Evolutionary conservation across 768 basidiomycete genomes (phyloP).

Genomic region (Boletales sp.): DNA sequence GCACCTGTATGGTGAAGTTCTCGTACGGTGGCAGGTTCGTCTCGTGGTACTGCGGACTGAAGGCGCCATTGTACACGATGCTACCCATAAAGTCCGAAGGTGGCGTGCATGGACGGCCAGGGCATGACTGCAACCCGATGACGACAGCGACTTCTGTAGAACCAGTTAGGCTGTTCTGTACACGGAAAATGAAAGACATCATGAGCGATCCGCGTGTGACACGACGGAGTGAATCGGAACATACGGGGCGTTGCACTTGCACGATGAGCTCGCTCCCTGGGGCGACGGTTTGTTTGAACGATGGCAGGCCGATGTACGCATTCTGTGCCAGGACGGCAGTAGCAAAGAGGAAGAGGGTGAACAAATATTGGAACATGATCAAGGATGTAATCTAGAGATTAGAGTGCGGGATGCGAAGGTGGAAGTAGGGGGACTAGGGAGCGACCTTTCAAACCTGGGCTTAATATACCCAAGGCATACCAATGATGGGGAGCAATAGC

Average conservation of each 20-base stretch:
- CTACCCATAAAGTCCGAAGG: constrained; percentile 34
- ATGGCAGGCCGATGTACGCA: constrained; percentile 39
- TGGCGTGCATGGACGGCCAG: constrained; percentile 20
- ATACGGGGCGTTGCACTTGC: constrained; percentile 46
- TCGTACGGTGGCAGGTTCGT: constrained; percentile 36
- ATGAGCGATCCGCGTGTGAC: neutral
- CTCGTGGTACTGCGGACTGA: constrained; percentile 34
- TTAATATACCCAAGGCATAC: too few relatives aligned
- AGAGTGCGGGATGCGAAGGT: neutral
- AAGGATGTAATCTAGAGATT: too few relatives aligned
- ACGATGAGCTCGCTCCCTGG: constrained; percentile 40
- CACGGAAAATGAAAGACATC: neutral
- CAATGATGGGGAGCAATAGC: too few relatives aligned
- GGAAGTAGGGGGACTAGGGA: neutral
- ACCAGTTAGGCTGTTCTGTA: constrained; percentile 35
- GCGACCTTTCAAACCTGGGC: too few relatives aligned
- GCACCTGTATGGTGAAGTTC: constrained; percentile 43
- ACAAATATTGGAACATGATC: constrained; percentile 16
- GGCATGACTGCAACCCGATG: constrained; percentile 42
- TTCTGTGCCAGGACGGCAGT: constrained; percentile 40
- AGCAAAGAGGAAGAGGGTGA: constrained; percentile 26
- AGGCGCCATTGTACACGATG: constrained; percentile 48
- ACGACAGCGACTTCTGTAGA: constrained; percentile 45
- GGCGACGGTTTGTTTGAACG: constrained; percentile 21
- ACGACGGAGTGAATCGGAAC: constrained; percentile 1